Evolutionary conservation across 2,329 filamentous ascomycete species (phyloP).

Genomic region (Aureobasidium sp.): DNA sequence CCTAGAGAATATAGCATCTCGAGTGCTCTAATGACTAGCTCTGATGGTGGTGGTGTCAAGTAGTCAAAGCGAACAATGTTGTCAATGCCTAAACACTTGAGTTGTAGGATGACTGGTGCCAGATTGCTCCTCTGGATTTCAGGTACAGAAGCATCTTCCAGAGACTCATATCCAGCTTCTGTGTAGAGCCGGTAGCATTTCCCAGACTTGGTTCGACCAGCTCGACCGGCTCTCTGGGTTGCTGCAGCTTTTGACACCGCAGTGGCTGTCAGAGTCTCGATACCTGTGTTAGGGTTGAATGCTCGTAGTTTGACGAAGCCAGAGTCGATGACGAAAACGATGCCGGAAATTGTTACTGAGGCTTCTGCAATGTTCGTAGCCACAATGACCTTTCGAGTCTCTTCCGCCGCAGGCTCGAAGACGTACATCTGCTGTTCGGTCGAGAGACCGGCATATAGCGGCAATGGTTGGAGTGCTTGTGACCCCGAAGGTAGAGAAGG

Average conservation of each 20-base stretch:
- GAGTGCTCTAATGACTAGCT: conserved; percentile 74
- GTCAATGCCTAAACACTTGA: conserved; percentile 91
- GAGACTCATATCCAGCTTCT: conserved; percentile 55
- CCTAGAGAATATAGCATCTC: conserved; percentile 82
- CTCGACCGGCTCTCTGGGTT: conserved; percentile 81
- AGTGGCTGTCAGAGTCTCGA: conserved; percentile 75
- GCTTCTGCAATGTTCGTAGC: conserved; percentile 96
- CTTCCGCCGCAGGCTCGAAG: conserved; percentile 73
- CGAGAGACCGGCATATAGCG: conserved; percentile 80
- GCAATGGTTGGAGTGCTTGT: conserved; percentile 58
- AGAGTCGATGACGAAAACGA: conserved; percentile 82
- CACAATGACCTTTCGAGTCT: conserved; percentile 83
- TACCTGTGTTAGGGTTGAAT: conserved; percentile 75
- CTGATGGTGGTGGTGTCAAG: conserved; percentile 72
- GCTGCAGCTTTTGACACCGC: conserved; percentile 85
- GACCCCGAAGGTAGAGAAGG: conserved; percentile 51
- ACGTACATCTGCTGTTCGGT: conserved; percentile 93
- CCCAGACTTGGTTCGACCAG: conserved; percentile 78
- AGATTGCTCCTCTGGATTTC: conserved; percentile 91
- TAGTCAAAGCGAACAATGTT: conserved; percentile 90
- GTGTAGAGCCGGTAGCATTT: conserved; percentile 95
- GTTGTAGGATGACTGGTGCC: conserved; percentile 76
- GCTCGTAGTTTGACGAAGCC: conserved; percentile 86
- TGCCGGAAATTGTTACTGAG: conserved; percentile 86
- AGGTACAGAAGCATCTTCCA: conserved; percentile 68